Evolutionary conservation across 2,329 filamentous ascomycete genomes (phyloP), one percentile per base, ranked within the genome.

Genomic region (Fusarium protoensiforme): DNA sequence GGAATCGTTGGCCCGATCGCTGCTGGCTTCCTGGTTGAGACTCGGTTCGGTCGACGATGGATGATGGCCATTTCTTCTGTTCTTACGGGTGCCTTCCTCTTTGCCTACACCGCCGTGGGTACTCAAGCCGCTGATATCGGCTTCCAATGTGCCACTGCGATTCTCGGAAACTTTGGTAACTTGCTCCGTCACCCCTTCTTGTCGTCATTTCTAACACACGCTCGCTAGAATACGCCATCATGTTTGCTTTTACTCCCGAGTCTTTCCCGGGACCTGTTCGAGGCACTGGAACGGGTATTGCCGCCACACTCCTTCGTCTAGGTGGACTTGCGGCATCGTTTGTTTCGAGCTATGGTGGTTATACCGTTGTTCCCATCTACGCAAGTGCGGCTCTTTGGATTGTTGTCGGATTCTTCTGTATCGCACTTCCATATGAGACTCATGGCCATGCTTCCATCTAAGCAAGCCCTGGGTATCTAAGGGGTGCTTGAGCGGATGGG

Each of bases 201-300:
- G 11, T 27, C 2, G 10, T 9, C 16, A 27, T 27, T 2, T 10
- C 33, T 57, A 18, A 57, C 22, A 13, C 16, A 3, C 9, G 9
- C 8, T 36, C 22, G 9, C 7, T 16, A 56, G 53, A 57, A 38
- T 57, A 57, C 53, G 53, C 53, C 53, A 57, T 57, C 53, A 57
- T 57, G 53, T 85, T 81, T 64, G 83, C 82, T 0, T 85, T 83
- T 73, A 89, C 87, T 0, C 88, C 88, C 0, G 87, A 90, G 71
- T 86, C 86, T 6, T 89, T 89, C 80, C 87, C 87, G 0, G 86
- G 85, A 3, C 86, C 87, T 0, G 83, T 86, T 60, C 82, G 87
- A 7, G 88, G 87, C 24, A 88, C 87, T 0, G 88, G 87, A 7
- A 87, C 85, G 2, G 87, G 87, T 2, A 77, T 83, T 6, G 83